Evolutionary conservation across 2,329 filamentous ascomycete genomes (phyloP), one percentile per base, ranked within the genome.

Genomic region (Penicillium sp.): DNA sequence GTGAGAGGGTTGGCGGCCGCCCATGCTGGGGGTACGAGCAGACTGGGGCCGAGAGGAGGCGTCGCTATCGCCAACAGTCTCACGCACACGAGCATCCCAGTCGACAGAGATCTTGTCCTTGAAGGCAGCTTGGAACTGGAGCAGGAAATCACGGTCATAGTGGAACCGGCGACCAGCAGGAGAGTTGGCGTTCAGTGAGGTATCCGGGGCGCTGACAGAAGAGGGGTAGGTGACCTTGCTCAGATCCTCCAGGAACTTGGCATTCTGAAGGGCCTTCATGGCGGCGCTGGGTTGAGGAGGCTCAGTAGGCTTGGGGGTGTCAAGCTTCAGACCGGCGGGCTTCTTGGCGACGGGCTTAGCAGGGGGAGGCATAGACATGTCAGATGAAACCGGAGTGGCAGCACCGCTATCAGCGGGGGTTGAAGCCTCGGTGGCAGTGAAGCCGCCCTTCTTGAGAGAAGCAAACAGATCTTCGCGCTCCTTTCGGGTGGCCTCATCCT

Each of bases 41-140:
- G 76, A 88, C 78, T 73, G 87, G 78, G 75, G 85, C 76, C 76
- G 89, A 81, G 78, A 91, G 79, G 86, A 86, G 59, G 63, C 45
- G 11, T 86, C 82, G 59, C 82, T 82, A 65, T 96, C 93, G 59
- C 94, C 94, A 66, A 99, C 76, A 81, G 89, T 83, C 79, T 90
- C 88, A 84, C 94, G 84, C 62, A 99, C 88, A 72, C 95, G 93
- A 66, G 89, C 84, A 73, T 96, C 90, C 86, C 96, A 99, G 73
- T 98, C 94, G 45, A 93, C 78, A 0, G 92, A 96, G 14, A 95
- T 95, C 80, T 97, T 96, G 82, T 99, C 95, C 63, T 92, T 96
- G 80, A 97, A 99, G 20, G 96, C 92, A 69, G 86, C 86, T 80
- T 97, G 91, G 84, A 99, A 99, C 74, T 99, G 95, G 34, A 99